Evolutionary conservation across 1,284 basidiomycete species (phyloP).

Genomic region (Leccinum cinnamomeum): DNA sequence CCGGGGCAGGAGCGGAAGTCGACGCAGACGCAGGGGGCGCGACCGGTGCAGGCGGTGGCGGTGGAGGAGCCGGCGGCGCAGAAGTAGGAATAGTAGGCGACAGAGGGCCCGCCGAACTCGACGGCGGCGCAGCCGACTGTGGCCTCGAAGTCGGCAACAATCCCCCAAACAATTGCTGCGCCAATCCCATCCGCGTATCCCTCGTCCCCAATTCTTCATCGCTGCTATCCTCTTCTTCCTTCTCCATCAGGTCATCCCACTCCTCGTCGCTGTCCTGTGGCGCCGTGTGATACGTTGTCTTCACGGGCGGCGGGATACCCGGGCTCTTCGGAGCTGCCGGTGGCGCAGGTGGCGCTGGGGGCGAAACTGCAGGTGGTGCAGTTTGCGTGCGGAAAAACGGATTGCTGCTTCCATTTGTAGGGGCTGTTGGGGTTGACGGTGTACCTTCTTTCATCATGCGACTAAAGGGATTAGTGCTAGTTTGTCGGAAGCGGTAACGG

Average conservation of each 20-base stretch:
- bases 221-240: constrained; percentile 68
- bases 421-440: constrained; percentile 20
- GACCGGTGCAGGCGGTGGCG: constrained; percentile 35
- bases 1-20: constrained; percentile 26
- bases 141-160: constrained; percentile 52
- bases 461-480: constrained; percentile 68
- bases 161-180: constrained; percentile 74
- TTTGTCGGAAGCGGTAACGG: constrained; percentile 37
- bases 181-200: constrained; percentile 68
- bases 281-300: constrained; percentile 60
- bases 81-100: constrained; percentile 28
- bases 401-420: constrained; percentile 42
- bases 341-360: constrained; percentile 17
- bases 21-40: constrained; percentile 28
- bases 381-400: constrained; percentile 59
- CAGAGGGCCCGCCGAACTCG: constrained; percentile 26
- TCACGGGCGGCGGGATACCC: constrained; percentile 46
- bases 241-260: constrained; percentile 84
- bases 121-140: constrained; percentile 37
- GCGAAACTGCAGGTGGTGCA: constrained; percentile 34
- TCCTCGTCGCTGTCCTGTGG: constrained; percentile 68
- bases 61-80: constrained; percentile 34
- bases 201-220: constrained; percentile 80
- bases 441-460: constrained; percentile 56
- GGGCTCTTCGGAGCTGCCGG: constrained; percentile 42